Conservation (phyloP, 148 eudicot species). For the Arbutus unedo region DNA sequence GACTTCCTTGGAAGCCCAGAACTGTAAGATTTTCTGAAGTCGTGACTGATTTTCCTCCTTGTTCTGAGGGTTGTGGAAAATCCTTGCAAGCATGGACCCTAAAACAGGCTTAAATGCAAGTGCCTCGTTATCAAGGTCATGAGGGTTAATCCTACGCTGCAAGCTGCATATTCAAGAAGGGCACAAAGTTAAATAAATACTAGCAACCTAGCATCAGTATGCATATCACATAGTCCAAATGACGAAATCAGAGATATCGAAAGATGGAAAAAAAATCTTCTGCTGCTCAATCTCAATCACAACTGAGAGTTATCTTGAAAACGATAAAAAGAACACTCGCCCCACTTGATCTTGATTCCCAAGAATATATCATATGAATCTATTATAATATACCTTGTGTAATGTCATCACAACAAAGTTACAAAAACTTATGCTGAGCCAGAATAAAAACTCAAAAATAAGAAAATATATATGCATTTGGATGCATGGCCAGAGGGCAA, state of each 20-base stretch:
- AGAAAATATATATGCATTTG: not conserved
- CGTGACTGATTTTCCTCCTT: conserved; percentile 92
- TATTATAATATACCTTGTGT: not conserved
- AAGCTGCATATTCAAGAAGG: conserved; percentile 56
- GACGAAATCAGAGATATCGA: no score
- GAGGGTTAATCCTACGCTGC: conserved; percentile 79
- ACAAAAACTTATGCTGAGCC: no score
- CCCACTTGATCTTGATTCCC: not conserved
- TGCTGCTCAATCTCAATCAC: not conserved
- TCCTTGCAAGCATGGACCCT: conserved; percentile 84
- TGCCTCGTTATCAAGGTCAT: conserved; percentile 92
- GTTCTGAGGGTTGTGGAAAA: conserved; percentile 87
- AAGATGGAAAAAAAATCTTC: not conserved
- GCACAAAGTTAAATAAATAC: conserved; percentile 3
- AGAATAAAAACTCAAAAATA: no score
- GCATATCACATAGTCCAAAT: not conserved
- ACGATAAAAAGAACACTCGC: no score
- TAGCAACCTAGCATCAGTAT: not conserved
- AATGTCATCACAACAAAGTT: not conserved
- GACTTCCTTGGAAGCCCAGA: conserved; percentile 98
- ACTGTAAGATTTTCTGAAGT: conserved; percentile 84
- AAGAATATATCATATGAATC: not conserved
- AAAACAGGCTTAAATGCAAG: conserved; percentile 92
- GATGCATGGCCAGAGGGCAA: not conserved
- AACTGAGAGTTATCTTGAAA: no score